Evolutionary conservation across 2,329 filamentous ascomycete genomes (phyloP), one percentile per base, ranked within the genome.

Genomic region (Fusarium sp.): DNA sequence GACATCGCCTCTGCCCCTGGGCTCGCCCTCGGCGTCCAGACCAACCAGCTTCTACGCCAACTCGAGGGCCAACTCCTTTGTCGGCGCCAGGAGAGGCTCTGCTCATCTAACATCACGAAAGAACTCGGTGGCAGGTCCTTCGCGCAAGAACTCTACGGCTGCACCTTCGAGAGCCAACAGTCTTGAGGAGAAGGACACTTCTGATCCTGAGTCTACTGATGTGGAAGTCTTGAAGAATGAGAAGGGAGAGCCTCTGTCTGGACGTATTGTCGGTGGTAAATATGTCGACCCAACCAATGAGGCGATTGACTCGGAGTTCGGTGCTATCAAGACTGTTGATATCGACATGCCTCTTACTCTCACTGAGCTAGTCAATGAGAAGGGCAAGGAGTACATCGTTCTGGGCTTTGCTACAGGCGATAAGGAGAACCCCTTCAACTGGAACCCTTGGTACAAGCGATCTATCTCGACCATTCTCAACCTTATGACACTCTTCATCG

Each of bases 371-470:
- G 58, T 71, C 11, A 54, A 63, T 0, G 69, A 71, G 39, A 55
- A 63, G 9, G 69, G 69, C 14, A 71, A 71, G 36, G 69, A 71
- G 20, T 71, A 71, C 6, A 66, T 71, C 17, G 69, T 71, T 3
- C 49, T 71, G 28, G 69, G 69, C 5, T 71, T 72, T 42, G 69
- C 70, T 10, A 63, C 67, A 2, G 70, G 69, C 1, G 70, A 72
- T 14, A 68, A 71, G 31, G 70, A 72, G 34, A 72, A 72, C 20
- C 70, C 70, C 0, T 72, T 72, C 33, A 72, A 72, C 42, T 72
- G 70, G 70, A 72, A 72, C 56, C 67, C 60, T 1, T 72, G 70
- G 70, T 71, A 72, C 26, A 72, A 72, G 40, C 58, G 70, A 39
- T 65, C 64, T 1, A 66, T 72, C 34, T 72, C 70, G 3, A 72